Base-by-base conservation (phyloP, 148 eudicot genomes). In the Nyssa sinensis region DNA sequence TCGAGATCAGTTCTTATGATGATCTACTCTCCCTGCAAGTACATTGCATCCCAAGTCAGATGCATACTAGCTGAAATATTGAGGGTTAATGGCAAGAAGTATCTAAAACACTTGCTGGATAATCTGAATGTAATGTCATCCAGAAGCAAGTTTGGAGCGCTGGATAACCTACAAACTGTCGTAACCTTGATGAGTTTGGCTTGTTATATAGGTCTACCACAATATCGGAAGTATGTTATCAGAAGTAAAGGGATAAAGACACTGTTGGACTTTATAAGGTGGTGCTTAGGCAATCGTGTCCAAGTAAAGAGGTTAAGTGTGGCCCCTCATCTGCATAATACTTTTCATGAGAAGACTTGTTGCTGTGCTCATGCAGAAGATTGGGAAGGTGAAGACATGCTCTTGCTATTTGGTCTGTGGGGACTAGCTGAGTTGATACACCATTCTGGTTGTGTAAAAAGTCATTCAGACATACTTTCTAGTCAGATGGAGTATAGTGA, bases 301-400 rank as follows among this genome's bases (percentile, higher is more conserved):
- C 86, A 74, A 34, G 62, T 84, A 74, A 83, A 81, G 62, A 72
- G 85, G 70, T 73, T 83, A 51, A 81, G 67, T 67, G 29, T 83
- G 72, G 79, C 80, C 70, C 85, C 84, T 67, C 89, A 84, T 86
- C 60, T 89, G 74, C 82, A 39, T 67, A 75, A 67, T 64, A 47
- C 77, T 51, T 63, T 68, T 41, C 73, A 59, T 17, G 84, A 83
- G 66, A 81, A 72, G 64, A 62, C 75, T 66, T 92, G 98, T 72
- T 94, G 98, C 79, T 75, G 70, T 70, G 69, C 58, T 27, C 74
- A 71, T 19, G 64, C 69, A 60, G 84, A 81, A 72, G 91, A 89
- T 47, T 94, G 98, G 98, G 97, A 92, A 78, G 96, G 95, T 75
- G 75, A 77, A 14, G 89, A 94, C 68, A 74, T 78, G 74, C 79